These are phyloP conservation scores for Peronospora destructor DNA, from an alignment of 352 stramenopile species.

Conservation along the genomic window DNA sequence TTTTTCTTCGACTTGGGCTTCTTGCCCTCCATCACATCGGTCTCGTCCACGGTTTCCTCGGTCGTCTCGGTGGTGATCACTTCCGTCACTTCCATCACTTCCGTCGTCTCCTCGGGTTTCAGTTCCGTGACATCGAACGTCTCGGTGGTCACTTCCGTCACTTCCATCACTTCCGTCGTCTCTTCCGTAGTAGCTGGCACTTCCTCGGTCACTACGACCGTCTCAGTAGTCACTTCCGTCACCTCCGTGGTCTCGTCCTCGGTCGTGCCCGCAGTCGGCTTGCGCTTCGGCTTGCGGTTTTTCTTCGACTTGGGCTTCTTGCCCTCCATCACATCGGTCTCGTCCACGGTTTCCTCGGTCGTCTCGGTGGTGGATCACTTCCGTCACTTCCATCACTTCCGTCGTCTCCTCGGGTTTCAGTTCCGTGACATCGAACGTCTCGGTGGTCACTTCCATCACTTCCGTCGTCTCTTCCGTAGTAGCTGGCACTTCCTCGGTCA, in stretches of 20 bases:
- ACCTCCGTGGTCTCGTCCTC: slow-evolving; percentile 11
- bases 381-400: slow-evolving; percentile 9
- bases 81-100: slow-evolving; percentile 5
- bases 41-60: slow-evolving; percentile 8
- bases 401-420: slow-evolving; percentile 2
- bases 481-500: slow-evolving; percentile 2
- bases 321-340: slow-evolving; percentile 9
- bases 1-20: slow-evolving; percentile 18
- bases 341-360: slow-evolving; percentile 2
- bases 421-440: background rate
- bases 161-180: background rate
- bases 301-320: slow-evolving; percentile 15
- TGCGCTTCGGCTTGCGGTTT: slow-evolving; percentile 9
- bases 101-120: slow-evolving; percentile 4
- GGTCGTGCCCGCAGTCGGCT: slow-evolving; percentile 2
- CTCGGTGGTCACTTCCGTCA: no score
- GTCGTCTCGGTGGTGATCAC: slow-evolving; percentile 2
- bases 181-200: slow-evolving; percentile 1
- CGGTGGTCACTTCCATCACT: slow-evolving; percentile 3
- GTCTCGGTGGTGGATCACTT: slow-evolving; percentile 14
- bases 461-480: slow-evolving; percentile 13
- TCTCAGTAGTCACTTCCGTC: slow-evolving; percentile 2
- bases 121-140: background rate
- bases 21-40: slow-evolving; percentile 12
- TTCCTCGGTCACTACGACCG: background rate